Evolutionary conservation across 495 filamentous ascomycete genomes (phyloP), one percentile per base, ranked within the genome.

Genomic region (Podospora tetraspora): DNA sequence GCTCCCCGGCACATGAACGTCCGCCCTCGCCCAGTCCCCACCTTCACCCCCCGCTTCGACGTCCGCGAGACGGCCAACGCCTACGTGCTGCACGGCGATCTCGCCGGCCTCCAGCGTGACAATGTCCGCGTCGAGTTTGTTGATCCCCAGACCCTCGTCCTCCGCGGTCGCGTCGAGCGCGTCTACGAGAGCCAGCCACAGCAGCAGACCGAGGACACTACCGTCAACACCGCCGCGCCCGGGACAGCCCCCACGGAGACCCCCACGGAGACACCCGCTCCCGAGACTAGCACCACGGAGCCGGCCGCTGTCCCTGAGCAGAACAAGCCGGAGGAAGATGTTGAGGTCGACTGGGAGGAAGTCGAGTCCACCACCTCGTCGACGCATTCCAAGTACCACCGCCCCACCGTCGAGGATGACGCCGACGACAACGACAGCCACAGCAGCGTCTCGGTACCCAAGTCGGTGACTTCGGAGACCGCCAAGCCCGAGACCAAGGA

Each of bases 41-140:
- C 61, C 64, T 74, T 74, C 67, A 68, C 52, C 30, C 72, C 72
- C 68, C 69, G 86, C 69, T 97, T 97, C 80, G 93, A 97, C 74
- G 84, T 96, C 57, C 84, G 84, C 69, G 92, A 96, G 79, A 77
- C 81, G 1, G 81, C 83, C 27, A 76, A 86, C 22, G 77, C 76
- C 70, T 97, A 93, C 77, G 85, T 93, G 71, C 88, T 97, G 3
- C 88, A 95, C 71, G 93, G 93, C 71, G 94, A 97, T 75, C 84
- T 97, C 1, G 92, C 94, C 0, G 94, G 94, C 56, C 83, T 93
- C 66, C 85, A 91, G 62, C 90, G 92, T 72, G 86, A 89, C 69
- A 84, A 95, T 73, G 78, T 97, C 70, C 81, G 87, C 62, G 90
- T 97, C 73, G 92, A 96, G 76, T 96, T 96, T 84, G 87, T 86